These are phyloP conservation scores for Prunus persica DNA, from an alignment of 306 rosid genomes.

Conservation along the genomic window Prunus_persica_NCBIv2 NC_034013.1:11810501-11811000, in stretches of 20 bases:
- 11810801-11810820: background rate
- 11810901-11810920: too few species aligned
- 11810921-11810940: too few species aligned
- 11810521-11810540: background rate
- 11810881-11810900: too few species aligned
- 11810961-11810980: too few species aligned
- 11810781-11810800: background rate
- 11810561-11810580: background rate
- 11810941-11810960: too few species aligned
- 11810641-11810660: background rate
- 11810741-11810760: background rate
- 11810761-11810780: background rate
- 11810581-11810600: background rate
- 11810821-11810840: too few species aligned
- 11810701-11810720: background rate
- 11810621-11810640: background rate
- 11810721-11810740: background rate
- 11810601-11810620: conserved; percentile 14
- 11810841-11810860: too few species aligned
- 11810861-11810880: background rate
- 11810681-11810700: background rate
- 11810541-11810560: background rate
- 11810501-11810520: too few species aligned
- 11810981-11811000: too few species aligned
- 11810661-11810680: background rate